Base-by-base conservation (phyloP, 2,329 filamentous ascomycete species). In the Exophiala aquamarina region DNA sequence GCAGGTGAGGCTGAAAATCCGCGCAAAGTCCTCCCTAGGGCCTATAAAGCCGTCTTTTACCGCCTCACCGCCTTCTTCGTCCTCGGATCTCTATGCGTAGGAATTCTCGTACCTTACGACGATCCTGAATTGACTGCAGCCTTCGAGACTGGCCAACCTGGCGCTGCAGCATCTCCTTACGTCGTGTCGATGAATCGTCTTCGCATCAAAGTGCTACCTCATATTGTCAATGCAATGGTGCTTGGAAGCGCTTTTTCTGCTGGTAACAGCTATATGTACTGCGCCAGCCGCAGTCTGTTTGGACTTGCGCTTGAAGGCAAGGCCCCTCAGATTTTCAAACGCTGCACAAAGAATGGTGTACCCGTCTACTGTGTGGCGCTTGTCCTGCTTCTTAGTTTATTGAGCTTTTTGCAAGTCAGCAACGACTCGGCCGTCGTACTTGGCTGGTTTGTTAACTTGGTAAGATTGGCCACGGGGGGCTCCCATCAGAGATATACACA, bases 11-110 rank as follows among this genome's bases (percentile, higher is more conserved):
- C 85, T 1, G 78, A 86, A 58, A 86, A 88, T 56, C 86, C 86
- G 0, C 81, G 86, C 13, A 69, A 69, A 14, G 78, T 84, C 15
- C 80, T 93, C 66, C 87, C 87, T 0, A 81, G 78, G 32, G 87
- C 87, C 1, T 90, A 82, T 67, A 89, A 89, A 50, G 82, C 84
- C 39, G 86, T 91, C 1, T 90, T 91, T 65, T 90, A 87, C 66
- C 83, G 88, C 23, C 71, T 92, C 23, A 84, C 84, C 0, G 70
- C 79, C 2, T 91, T 92, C 65, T 91, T 90, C 68, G 78, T 89
- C 31, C 76, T 89, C 2, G 87, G 87, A 2, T 82, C 85, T 0
- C 73, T 93, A 2, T 81, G 79, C 15, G 82, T 89, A 3, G 86
- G 86, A 7, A 84, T 89, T 40, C 63, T 88, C 17, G 81, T 91